A percentile compares a stretch with the other conserved stretches of the same genome.
phyloP scores from a whole-genome alignment of 305 asterid species.

The Petunia hybrid region DNA sequence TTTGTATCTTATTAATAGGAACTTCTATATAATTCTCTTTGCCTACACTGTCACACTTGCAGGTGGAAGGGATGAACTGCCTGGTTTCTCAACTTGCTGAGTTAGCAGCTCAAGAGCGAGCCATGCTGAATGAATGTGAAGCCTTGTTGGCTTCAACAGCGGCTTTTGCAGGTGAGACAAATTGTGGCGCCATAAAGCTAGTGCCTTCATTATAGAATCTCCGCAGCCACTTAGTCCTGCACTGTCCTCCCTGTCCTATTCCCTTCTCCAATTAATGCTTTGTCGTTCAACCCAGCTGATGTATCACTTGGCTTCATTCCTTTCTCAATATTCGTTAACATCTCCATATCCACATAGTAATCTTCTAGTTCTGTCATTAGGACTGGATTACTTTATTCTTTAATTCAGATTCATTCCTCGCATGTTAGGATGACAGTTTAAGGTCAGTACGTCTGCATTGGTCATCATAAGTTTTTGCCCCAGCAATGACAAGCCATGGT shows the following conservation, averaged over 20 bases:
- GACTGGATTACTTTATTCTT: neutral
- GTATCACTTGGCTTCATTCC: neutral
- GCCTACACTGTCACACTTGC: conserved; percentile 26
- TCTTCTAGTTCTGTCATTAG: neutral
- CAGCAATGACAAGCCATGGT: neutral
- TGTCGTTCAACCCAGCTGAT: neutral
- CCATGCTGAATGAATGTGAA: conserved; percentile 81
- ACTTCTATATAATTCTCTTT: conserved; percentile 4
- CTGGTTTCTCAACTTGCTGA: conserved; percentile 78
- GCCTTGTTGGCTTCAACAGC: conserved; percentile 64
- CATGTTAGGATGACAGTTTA: neutral
- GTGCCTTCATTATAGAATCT: conserved; percentile 2
- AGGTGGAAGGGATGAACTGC: conserved; percentile 77
- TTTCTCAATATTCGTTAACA: neutral
- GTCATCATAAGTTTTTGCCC: conserved; percentile 26
- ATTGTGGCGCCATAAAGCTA: neutral
- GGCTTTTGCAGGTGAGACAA: conserved; percentile 73
- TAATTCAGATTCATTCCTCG: conserved; percentile 13
- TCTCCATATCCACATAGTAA: neutral
- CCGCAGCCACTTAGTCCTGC: neutral
- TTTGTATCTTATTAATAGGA: conserved; percentile 19
- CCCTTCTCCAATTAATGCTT: neutral
- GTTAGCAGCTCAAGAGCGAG: conserved; percentile 78
- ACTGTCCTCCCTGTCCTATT: conserved; percentile 25
- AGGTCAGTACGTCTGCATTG: neutral